Evolutionary conservation across 768 basidiomycete species (phyloP), one percentile per base, ranked within the genome.

Genomic region (Pleurotus salmoneostramineus): DNA sequence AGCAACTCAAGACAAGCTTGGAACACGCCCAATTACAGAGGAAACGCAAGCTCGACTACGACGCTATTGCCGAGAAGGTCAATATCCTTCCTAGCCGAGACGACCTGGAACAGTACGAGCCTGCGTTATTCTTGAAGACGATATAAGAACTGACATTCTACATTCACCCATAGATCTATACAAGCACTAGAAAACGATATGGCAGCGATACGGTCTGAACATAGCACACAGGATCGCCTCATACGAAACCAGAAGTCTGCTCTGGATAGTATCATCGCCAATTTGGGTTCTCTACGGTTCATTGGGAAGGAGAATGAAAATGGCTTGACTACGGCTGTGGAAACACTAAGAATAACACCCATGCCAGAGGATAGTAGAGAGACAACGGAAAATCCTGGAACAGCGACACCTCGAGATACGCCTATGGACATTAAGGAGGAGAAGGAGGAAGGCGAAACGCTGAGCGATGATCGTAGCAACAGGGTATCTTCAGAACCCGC

Each of bases 11-110:
- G 71, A 76, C 77, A 15, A 80, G 83, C 3, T 70, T 94, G 58
- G 90, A 92, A 62, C 84, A 91, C 62, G 91, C 89, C 4, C 93
- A 94, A 65, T 74, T 88, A 65, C 74, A 85, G 57, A 83, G 92
- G 48, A 78, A 77, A 59, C 81, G 86, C 56, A 94, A 92, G 74
- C 91, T 93, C 63, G 92, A 94, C 65, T 94, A 94, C 66, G 92
- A 94, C 74, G 74, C 81, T 47, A 81, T 94, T 40, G 83, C 93
- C 2, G 93, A 93, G 71, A 91, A 87, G 68, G 84, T 93, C 49
- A 91, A 92, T 64, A 81, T 83, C 14, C 71, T 93, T 2, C 90
- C 91, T 3, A 85, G 77, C 61, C 77, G 92, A 55, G 85, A 87
- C 6, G 93, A 93, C 64, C 76, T 93, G 12, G 84, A 88, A 66